Percentiles rank a stretch among this genome's conserved stretches.
Evolutionary conservation across 495 filamentous ascomycete species (phyloP).

Genomic region (Zalerion maritima): DNA sequence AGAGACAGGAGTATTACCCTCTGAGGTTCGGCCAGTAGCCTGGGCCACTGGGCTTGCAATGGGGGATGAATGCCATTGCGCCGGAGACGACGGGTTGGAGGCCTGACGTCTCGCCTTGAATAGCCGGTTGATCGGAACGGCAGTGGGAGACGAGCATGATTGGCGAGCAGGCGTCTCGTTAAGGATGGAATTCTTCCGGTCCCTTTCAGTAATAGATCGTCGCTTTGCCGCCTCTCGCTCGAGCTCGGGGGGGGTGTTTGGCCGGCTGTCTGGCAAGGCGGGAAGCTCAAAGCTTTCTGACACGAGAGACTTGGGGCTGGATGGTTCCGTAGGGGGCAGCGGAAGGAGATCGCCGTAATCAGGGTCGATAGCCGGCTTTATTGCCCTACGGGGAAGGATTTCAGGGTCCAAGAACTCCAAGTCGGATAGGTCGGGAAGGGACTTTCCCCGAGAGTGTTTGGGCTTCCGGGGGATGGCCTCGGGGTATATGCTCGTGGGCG

Average conservation of each 20-base stretch:
- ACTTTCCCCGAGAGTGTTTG: conserved; percentile 3
- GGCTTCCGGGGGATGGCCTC: conserved; percentile 14
- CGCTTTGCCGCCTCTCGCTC: conserved; percentile 8
- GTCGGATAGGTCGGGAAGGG: conserved; percentile 10
- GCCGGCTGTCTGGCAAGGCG: conserved; percentile 35
- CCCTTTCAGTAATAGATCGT: no score
- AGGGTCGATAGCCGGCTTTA: conserved; percentile 43
- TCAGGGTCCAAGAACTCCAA: conserved; percentile 32
- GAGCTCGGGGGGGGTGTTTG: conserved; percentile 26
- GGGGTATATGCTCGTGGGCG: no score
- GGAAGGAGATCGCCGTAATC: conserved; percentile 39
- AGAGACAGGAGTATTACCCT: background rate
- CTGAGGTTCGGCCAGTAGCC: background rate
- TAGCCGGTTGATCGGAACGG: no score
- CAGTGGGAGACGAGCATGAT: no score
- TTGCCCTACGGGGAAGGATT: conserved; percentile 27
- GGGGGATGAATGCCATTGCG: conserved; percentile 21
- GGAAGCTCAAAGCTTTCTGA: conserved; percentile 22
- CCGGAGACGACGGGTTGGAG: conserved; percentile 29
- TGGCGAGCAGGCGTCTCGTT: conserved; percentile 13
- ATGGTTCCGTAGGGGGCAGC: conserved; percentile 35
- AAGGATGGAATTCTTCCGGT: conserved; percentile 3
- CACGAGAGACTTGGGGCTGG: conserved; percentile 24
- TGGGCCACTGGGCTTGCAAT: conserved; percentile 19
- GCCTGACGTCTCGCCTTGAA: no score